Base-by-base conservation (phyloP, 2,329 filamentous ascomycete species). In the Pezicula rhizophila region DNA sequence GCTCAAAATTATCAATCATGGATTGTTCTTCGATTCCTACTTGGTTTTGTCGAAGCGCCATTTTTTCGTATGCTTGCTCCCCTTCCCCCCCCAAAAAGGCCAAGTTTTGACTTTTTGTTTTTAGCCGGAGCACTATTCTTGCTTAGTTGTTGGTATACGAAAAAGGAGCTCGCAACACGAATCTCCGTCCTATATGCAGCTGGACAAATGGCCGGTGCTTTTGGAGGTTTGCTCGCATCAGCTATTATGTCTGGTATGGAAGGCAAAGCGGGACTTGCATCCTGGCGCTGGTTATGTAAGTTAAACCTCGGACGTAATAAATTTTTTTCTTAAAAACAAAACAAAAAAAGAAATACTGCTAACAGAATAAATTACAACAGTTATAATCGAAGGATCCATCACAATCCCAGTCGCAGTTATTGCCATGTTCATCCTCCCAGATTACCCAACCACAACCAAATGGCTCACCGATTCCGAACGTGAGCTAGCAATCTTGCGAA, bases 101-200 rank as follows among this genome's bases (percentile, higher is more conserved):
- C n/a, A n/a, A n/a, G n/a, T n/a, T n/a, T n/a, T n/a, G n/a, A n/a
- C n/a, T n/a, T n/a, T n/a, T n/a, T n/a, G n/a, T n/a, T n/a, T n/a
- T n/a, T 73, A 31, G 72, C 75, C 1, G 75, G 75, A 7, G 71
- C 69, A 1, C 59, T 74, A 4, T 73, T 75, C 48, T 68, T 77
- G 47, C 64, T 79, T 4, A 72, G 70, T 2, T 70, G 75, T 33
- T 80, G 76, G 61, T 80, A 79, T 60, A 78, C 74, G 2, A 66
- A 74, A 25, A 73, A 76, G 54, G 69, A 72, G 53, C 56, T 73
- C 28, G 63, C 67, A 17, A 61, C 66, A 2, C 65, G 70, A 33
- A 66, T 72, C 8, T 67, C 69, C 4, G 68, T 73, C 46, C 62
- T 75, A 1, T 75, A 75, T 51, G 66, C 70, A 0, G 68, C 67